Evolutionary conservation across 1,284 basidiomycete genomes (phyloP).

Genomic region (Anthracocystis walkeri): DNA sequence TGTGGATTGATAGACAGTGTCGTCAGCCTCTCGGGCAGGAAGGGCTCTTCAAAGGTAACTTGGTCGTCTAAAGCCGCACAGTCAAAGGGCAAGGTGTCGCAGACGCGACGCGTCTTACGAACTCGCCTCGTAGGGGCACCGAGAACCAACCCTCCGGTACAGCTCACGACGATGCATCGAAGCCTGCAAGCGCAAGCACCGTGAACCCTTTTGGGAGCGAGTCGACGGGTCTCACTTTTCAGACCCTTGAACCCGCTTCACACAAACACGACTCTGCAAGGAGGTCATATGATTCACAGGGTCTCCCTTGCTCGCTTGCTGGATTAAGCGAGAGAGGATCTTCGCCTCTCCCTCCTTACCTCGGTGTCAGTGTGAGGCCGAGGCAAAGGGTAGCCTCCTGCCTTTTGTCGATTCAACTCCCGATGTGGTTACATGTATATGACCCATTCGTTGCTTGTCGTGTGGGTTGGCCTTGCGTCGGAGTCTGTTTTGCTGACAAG

Average conservation of each 20-base stretch:
- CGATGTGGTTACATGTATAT: no score
- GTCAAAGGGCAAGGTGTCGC: no score
- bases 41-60: no score
- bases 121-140: background rate
- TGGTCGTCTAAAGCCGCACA: no score
- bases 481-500: background rate
- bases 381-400: conserved; percentile 28
- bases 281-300: conserved; percentile 16
- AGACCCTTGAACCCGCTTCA: background rate
- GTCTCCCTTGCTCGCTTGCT: conserved; percentile 1
- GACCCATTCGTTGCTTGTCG: no score
- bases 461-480: background rate
- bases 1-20: background rate
- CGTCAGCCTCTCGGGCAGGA: no score
- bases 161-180: conserved; percentile 1
- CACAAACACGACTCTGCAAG: conserved; percentile 17
- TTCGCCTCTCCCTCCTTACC: conserved; percentile 19
- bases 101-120: background rate
- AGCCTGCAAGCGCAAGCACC: conserved; percentile 4
- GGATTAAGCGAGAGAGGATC: conserved; percentile 5
- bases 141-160: background rate
- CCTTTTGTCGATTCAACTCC: conserved; percentile 3
- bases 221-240: background rate
- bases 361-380: conserved; percentile 32
- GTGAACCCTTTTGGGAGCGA: background rate